A percentile compares a stretch with the other conserved stretches of the same genome.
These are phyloP conservation scores for Lasiodiplodia gonubiensis DNA, from an alignment of 2,329 filamentous ascomycete genomes.

Conservation along the genomic window DNA sequence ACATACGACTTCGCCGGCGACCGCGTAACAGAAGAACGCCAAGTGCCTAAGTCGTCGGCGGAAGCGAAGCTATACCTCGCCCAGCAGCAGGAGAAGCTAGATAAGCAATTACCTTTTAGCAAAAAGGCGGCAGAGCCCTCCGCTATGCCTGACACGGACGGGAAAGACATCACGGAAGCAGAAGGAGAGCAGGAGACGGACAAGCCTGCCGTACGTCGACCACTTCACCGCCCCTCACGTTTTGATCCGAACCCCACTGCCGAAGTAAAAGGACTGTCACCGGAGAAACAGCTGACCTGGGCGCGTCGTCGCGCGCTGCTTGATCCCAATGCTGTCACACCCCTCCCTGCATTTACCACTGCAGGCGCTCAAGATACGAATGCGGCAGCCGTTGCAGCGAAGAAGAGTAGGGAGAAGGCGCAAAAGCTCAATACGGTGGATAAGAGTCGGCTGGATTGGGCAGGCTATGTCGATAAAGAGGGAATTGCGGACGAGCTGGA, in stretches of 20 bases:
- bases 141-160: conserved; percentile 29
- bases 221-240: conserved; percentile 53
- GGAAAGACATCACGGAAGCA: not conserved
- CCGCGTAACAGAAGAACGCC: conserved; percentile 73
- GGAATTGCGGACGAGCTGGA: conserved; percentile 67
- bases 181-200: not conserved
- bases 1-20: conserved; percentile 78
- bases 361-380: conserved; percentile 39
- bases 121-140: conserved; percentile 47
- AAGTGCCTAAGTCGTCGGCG: conserved; percentile 63
- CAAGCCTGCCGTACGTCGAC: conserved; percentile 41
- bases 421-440: conserved; percentile 70
- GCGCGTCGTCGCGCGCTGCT: conserved; percentile 35
- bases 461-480: conserved; percentile 65
- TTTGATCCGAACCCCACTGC: conserved; percentile 59
- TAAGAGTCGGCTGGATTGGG: conserved; percentile 70
- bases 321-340: not conserved
- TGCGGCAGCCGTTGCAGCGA: conserved; percentile 34
- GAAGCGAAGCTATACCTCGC: conserved; percentile 61
- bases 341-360: conserved; percentile 30
- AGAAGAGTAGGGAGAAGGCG: conserved; percentile 45
- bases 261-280: conserved; percentile 52
- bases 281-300: conserved; percentile 51
- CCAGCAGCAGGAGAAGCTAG: conserved; percentile 39
- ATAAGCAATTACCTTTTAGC: conserved; percentile 30